These are phyloP conservation scores for Paspalum vaginatum DNA, from an alignment of 176 grass and related monocot genomes.

Conservation along the genomic window DNA sequence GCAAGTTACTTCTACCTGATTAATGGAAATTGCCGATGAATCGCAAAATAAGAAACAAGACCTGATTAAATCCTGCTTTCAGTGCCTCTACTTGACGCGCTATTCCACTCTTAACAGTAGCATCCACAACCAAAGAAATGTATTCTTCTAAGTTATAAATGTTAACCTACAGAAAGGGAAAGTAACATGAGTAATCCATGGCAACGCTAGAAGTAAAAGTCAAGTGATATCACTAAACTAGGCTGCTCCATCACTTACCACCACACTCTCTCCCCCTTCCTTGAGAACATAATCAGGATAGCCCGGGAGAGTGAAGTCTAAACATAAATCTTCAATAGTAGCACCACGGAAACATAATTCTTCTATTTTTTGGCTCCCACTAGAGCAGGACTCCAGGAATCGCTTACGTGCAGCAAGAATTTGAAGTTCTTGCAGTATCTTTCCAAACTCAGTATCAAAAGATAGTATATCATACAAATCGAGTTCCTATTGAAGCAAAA, in stretches of 20 bases:
- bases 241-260: conserved; percentile 48
- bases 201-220: conserved; percentile 10
- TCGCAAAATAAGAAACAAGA: conserved; percentile 28
- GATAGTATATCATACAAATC: conserved; percentile 82
- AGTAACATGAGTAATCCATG: conserved; percentile 20
- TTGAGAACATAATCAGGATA: conserved; percentile 86
- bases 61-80: conserved; percentile 88
- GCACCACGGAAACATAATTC: conserved; percentile 63
- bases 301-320: conserved; percentile 91
- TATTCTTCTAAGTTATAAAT: conserved; percentile 87
- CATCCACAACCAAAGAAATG: conserved; percentile 76
- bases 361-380: conserved; percentile 43
- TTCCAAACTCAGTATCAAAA: conserved; percentile 78
- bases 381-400: conserved; percentile 46
- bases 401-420: conserved; percentile 62
- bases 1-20: background rate
- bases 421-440: conserved; percentile 87
- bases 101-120: conserved; percentile 74
- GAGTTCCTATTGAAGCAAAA: conserved; percentile 68
- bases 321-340: conserved; percentile 70
- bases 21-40: conserved; percentile 9
- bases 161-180: conserved; percentile 59
- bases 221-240: background rate
- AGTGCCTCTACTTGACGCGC: conserved; percentile 75
- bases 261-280: conserved; percentile 55